Evolutionary conservation across 2,329 filamentous ascomycete species (phyloP).

Genomic region (Penicillium sp.): DNA sequence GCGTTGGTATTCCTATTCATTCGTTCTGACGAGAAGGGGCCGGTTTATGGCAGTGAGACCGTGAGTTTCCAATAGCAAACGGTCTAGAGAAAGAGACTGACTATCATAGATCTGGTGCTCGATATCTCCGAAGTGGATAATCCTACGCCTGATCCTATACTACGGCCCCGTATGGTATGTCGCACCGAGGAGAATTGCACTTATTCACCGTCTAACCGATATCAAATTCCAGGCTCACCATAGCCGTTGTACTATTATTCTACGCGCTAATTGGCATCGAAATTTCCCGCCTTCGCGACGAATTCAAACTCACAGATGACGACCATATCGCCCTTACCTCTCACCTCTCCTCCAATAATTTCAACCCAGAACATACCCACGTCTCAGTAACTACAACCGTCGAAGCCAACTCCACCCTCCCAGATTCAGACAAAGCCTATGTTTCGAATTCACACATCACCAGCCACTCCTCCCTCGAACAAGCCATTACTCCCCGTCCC

Average conservation of each 20-base stretch:
- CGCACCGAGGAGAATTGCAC: neutral
- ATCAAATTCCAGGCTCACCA: slow-evolving; percentile 26
- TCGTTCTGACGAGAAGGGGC: slow-evolving; percentile 29
- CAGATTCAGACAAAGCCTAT: neutral
- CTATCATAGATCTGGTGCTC: slow-evolving; percentile 38
- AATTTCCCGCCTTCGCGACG: slow-evolving; percentile 33
- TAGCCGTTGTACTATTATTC: slow-evolving; percentile 23
- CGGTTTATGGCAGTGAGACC: slow-evolving; percentile 38
- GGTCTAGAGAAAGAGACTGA: neutral
- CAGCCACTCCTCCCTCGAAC: slow-evolving; percentile 11
- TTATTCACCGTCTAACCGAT: neutral
- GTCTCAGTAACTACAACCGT: slow-evolving; percentile 11
- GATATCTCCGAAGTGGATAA: slow-evolving; percentile 38
- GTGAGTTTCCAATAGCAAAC: slow-evolving; percentile 19
- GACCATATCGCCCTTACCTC: slow-evolving; percentile 31
- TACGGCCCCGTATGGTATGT: slow-evolving; percentile 39
- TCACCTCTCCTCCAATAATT: slow-evolving; percentile 6
- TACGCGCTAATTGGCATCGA: slow-evolving; percentile 33
- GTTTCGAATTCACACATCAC: slow-evolving; percentile 7
- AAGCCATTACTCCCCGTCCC: neutral
- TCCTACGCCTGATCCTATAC: slow-evolving; percentile 38
- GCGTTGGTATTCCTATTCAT: slow-evolving; percentile 38
- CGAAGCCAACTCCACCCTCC: neutral
- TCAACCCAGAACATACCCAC: slow-evolving; percentile 9
- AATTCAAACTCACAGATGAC: slow-evolving; percentile 30